Evolutionary conservation across 2,329 filamentous ascomycete species (phyloP).

Genomic region (Nigrospora sphaerica): DNA sequence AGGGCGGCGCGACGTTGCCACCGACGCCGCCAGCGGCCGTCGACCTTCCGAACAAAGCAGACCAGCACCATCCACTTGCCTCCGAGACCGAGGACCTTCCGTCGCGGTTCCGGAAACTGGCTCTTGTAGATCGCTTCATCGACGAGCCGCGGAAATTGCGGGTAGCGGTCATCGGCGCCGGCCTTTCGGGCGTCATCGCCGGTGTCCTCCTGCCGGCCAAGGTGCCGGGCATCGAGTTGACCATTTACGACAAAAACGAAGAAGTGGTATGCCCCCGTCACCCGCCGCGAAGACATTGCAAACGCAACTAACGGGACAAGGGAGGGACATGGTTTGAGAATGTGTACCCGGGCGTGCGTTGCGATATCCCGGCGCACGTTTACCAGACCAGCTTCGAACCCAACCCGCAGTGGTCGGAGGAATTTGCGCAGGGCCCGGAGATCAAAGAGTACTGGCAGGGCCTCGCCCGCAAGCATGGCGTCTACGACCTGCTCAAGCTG

Average conservation of each 20-base stretch:
- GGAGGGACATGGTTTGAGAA: slow-evolving; percentile 50
- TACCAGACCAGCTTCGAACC: slow-evolving; percentile 64
- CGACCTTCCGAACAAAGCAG: not conserved
- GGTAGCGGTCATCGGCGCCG: slow-evolving; percentile 58
- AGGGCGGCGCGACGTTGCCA: too few relatives aligned
- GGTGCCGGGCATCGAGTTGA: slow-evolving; percentile 58
- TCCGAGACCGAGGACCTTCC: not conserved
- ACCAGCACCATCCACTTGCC: not conserved
- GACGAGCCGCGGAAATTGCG: slow-evolving; percentile 40
- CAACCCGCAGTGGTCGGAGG: slow-evolving; percentile 62
- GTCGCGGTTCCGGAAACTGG: slow-evolving; percentile 6
- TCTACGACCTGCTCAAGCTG: slow-evolving; percentile 52
- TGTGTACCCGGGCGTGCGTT: slow-evolving; percentile 57
- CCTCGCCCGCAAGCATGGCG: slow-evolving; percentile 55
- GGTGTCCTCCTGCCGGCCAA: slow-evolving; percentile 62
- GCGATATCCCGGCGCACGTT: slow-evolving; percentile 62
- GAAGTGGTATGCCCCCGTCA: slow-evolving; percentile 47
- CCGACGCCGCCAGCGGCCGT: too few relatives aligned
- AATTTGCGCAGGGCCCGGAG: slow-evolving; percentile 60
- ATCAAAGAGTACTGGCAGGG: slow-evolving; percentile 61
- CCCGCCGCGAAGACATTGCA: not conserved
- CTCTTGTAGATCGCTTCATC: slow-evolving; percentile 30
- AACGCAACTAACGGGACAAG: slow-evolving; percentile 12
- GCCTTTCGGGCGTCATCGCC: slow-evolving; percentile 55
- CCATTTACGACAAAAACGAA: slow-evolving; percentile 61